A percentile compares a stretch with the other conserved stretches of the same genome.
These are phyloP conservation scores for Candida glucosophila DNA, from an alignment of 1,139 yeast genomes.

Conservation along the genomic window DNA sequence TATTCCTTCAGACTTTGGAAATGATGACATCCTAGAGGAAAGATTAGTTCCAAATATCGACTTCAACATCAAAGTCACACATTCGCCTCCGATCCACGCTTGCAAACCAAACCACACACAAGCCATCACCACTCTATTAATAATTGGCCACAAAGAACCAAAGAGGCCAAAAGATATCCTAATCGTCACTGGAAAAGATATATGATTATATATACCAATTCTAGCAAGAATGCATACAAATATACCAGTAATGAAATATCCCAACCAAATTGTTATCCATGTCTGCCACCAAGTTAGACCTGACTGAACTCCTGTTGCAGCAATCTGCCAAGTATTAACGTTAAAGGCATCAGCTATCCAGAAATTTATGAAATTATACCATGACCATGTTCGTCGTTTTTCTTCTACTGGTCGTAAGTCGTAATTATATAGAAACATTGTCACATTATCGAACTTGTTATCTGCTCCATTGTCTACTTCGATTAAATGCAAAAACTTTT, in stretches of 20 bases:
- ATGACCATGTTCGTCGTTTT: constrained; percentile 64
- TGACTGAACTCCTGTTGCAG: constrained; percentile 65
- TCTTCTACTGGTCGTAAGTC: constrained; percentile 74
- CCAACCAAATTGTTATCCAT: constrained; percentile 79
- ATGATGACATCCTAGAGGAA: constrained; percentile 18
- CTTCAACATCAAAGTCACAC: constrained; percentile 55
- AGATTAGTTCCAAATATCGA: constrained; percentile 60
- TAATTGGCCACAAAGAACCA: constrained; percentile 73
- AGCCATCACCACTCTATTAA: constrained; percentile 77
- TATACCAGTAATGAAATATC: constrained; percentile 51
- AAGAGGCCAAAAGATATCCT: constrained; percentile 71
- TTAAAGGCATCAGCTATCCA: constrained; percentile 88
- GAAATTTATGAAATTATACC: constrained; percentile 70
- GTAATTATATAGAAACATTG: constrained; percentile 56
- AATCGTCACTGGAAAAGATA: constrained; percentile 70
- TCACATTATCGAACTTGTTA: constrained; percentile 10
- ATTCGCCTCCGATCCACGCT: constrained; percentile 74
- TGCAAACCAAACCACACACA: constrained; percentile 83
- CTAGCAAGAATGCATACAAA: constrained; percentile 61
- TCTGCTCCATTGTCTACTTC: background rate
- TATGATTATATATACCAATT: constrained; percentile 65
- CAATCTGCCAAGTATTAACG: constrained; percentile 86
- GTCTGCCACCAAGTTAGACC: constrained; percentile 82
- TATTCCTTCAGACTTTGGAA: constrained; percentile 17
- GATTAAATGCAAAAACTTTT: constrained; percentile 1